Base-by-base conservation (phyloP, 768 basidiomycete genomes). In the Rhizopogon roseolus region DNA sequence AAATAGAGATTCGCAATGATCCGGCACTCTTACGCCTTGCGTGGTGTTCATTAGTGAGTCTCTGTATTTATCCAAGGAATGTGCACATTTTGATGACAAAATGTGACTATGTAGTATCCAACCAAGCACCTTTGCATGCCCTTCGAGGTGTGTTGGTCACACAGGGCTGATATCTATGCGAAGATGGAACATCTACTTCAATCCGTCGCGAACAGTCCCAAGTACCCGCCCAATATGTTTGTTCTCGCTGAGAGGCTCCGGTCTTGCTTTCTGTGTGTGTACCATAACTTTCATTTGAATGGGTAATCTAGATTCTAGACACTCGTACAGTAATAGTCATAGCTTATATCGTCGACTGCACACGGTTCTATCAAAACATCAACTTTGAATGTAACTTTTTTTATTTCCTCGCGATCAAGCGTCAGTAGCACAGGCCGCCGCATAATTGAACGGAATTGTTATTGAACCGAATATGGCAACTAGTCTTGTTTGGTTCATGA, bases 401-500 rank as follows among this genome's bases (percentile, higher is more conserved):
- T n/a, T 36, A 36, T 36, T 36, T 36, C 34, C 34, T 36, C 34
- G 34, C 10, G 5, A 1, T 10, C 11, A 10, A 34, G 10, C 11
- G 10, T 22, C 22, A 22, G 1, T 22, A 22, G 22, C 22, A 22
- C 3, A 22, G 22, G 22, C 22, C 22, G 22, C 22, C 22, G 22
- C 22, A 22, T 22, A 22, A 22, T 22, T 22, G 22, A 22, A 22
- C 22, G 22, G 22, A 22, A 22, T 22, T 22, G 22, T 34, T 36
- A 32, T 32, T 43, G 17, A 51, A 41, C 54, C 51, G 41, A 53
- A 55, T 54, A 34, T 27, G 54, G 54, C 22, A 22, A 22, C 22
- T 34, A 52, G 51, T 44, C 34, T 8, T 44, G 17, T 19, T 48
- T 9, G 46, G 51, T 53, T 53, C 51, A 53, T 37, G 41, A 54